These are phyloP conservation scores for Dactylonectria estremocensis DNA, from an alignment of 2,329 filamentous ascomycete genomes.

Conservation along the genomic window DNA sequence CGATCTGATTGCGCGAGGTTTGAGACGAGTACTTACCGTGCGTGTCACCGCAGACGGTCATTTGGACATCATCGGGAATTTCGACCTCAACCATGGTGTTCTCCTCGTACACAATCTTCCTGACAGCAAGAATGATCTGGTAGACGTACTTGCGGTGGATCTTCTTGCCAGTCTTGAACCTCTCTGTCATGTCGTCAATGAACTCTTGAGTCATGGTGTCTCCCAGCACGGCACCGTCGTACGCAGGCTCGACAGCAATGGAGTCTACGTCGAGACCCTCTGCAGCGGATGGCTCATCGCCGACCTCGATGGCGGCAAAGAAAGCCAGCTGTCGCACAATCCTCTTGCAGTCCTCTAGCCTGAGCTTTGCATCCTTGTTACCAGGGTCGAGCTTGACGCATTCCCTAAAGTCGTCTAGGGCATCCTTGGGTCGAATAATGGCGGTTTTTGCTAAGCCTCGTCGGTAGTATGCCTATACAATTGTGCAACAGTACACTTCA, in stretches of 20 bases:
- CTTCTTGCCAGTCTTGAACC: conserved; percentile 97
- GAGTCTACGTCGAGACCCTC: conserved; percentile 90
- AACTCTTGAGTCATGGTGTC: conserved; percentile 96
- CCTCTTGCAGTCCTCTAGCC: conserved; percentile 94
- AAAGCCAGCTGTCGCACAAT: conserved; percentile 94
- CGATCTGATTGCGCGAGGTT: conserved; percentile 39
- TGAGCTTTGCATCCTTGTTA: conserved; percentile 93
- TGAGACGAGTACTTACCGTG: conserved; percentile 74
- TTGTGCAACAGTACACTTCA: conserved; percentile 29
- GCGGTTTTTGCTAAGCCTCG: conserved; percentile 93
- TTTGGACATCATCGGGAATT: conserved; percentile 80
- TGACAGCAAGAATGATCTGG: conserved; percentile 92
- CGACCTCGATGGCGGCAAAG: conserved; percentile 93
- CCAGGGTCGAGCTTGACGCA: conserved; percentile 89
- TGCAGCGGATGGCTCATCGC: conserved; percentile 91
- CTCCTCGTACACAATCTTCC: conserved; percentile 91
- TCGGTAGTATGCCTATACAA: conserved; percentile 87
- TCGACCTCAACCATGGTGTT: conserved; percentile 97
- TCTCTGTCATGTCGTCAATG: conserved; percentile 95
- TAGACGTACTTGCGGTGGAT: conserved; percentile 97
- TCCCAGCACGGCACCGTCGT: conserved; percentile 86
- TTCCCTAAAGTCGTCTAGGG: conserved; percentile 91
- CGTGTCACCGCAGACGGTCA: conserved; percentile 98
- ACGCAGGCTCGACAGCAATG: conserved; percentile 85
- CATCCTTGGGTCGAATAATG: conserved; percentile 90